Evolutionary conservation across 1,284 basidiomycete species (phyloP), one percentile per base, ranked within the genome.

Genomic region (Coriolopsis trogii): DNA sequence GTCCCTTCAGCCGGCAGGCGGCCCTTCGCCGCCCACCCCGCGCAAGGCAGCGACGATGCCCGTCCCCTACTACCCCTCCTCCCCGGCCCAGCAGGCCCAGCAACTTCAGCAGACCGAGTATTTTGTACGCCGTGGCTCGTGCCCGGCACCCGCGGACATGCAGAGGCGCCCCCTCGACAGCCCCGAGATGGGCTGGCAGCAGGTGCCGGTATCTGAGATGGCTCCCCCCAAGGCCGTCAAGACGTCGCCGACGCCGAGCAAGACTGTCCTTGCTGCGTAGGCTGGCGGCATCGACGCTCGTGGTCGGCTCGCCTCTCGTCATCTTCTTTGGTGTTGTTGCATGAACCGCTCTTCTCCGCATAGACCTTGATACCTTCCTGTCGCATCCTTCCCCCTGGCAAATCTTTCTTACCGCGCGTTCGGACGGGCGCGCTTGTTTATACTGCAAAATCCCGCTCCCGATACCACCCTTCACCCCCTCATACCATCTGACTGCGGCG

Each of bases 21-120:
- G 62, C 23, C 56, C 59, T 15, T 58, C 61, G 28, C 63, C 70
- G 9, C 70, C 71, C 24, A 63, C 67, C 26, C 72, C 72, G 31
- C 69, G 75, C 56, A 79, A 78, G 62, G 63, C 75, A 2, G 65
- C 70, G 31, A 68, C 76, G 3, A 63, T 71, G 12, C 76, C 78
- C 10, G 45, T 58, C 34, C 55, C 60, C 21, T 63, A 58, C 64
- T 67, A 45, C 60, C 63, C 41, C 37, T 49, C 53, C 24, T 54
- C 39, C 18, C 53, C 62, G 40, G 63, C 66, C 23, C 41, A 44
- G 37, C 47, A 49, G 25, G 40, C 51, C 6, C 57, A 55, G 44
- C 57, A 59, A 34, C 44, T 44, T 13, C 57, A 52, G 50, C 58
- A 63, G 56, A 51, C 52, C 13, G 58, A 60, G 39, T 58, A 61